Base-by-base conservation (phyloP, 148 eudicot species). In the Silene latifolia region DNA sequence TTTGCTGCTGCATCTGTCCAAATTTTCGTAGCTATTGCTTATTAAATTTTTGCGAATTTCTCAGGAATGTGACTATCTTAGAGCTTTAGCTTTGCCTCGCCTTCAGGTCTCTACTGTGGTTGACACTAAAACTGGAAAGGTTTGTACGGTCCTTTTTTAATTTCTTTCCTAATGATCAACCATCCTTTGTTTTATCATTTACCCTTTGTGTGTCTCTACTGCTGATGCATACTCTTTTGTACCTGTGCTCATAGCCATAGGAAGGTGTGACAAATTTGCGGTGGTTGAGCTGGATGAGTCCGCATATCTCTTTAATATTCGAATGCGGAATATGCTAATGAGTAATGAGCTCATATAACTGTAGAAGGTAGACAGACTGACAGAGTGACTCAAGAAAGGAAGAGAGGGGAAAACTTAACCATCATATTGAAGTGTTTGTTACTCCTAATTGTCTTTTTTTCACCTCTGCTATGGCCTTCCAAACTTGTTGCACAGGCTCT, bases 21-120 rank as follows among this genome's bases (percentile, higher is more conserved):
- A 25, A 8, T 56, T 48, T 63, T 60, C n/a, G 23, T 80, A 1
- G 7, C 2, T 21, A 6, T 60, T 78, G 75, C 67, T 66, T 63
- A 59, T 67, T 69, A 23, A 76, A 47, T 39, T 70, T 69, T 69
- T 24, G 72, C 58, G 29, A 13, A 74, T 63, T 75, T 80, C 78
- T 74, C 81, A 93, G 98, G 98, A 94, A 78, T 94, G 97, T 83
- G 98, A 91, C 80, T 91, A 94, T 83, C 92, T 94, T 29, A 90
- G 90, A 85, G 90, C 81, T 67, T 57, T 88, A 67, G 93, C 98
- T 59, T 71, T 57, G 78, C 98, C 98, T 60, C 98, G 93, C 78
- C 97, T 94, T 67, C 86, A 90, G 71, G 81, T 90, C 80, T 94
- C 98, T 63, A 94, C 97, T 25, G 97, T 94, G 66, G 97, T 94